Percentiles rank a stretch among this genome's conserved stretches.
Evolutionary conservation across 2,329 filamentous ascomycete species (phyloP).

Genomic region (Dothistroma pini): DNA sequence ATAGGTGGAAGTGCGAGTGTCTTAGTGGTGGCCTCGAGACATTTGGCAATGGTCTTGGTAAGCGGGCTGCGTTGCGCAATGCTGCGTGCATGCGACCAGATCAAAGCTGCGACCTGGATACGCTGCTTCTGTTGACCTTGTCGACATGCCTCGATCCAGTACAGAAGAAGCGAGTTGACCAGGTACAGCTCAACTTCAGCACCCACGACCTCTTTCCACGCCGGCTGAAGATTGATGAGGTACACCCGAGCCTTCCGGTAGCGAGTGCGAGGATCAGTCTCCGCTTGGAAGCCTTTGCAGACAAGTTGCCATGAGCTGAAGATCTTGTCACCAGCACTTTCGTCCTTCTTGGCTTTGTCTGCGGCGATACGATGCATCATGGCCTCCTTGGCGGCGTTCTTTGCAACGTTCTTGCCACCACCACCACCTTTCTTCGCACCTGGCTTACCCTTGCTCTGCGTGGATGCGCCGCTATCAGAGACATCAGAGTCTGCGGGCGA

Average conservation of each 20-base stretch:
- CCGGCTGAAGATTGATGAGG: slow-evolving; percentile 41
- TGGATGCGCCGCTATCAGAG: slow-evolving; percentile 26
- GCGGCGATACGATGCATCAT: slow-evolving; percentile 45
- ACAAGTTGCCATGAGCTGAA: slow-evolving; percentile 46
- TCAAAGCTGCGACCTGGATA: slow-evolving; percentile 44
- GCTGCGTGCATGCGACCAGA: slow-evolving; percentile 44
- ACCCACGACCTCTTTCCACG: slow-evolving; percentile 40
- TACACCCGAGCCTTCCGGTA: slow-evolving; percentile 52
- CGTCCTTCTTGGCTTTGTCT: slow-evolving; percentile 42
- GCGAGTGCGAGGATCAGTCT: slow-evolving; percentile 41
- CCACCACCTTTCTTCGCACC: slow-evolving; percentile 27
- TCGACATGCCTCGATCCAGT: slow-evolving; percentile 46
- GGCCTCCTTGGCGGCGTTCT: slow-evolving; percentile 41
- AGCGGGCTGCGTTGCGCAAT: slow-evolving; percentile 39
- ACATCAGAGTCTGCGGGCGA: slow-evolving; percentile 31
- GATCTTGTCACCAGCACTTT: slow-evolving; percentile 38
- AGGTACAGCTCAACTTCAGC: slow-evolving; percentile 50
- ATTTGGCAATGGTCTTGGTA: slow-evolving; percentile 41
- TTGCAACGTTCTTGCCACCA: slow-evolving; percentile 33
- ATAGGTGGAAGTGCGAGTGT: slow-evolving; percentile 40
- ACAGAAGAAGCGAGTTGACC: slow-evolving; percentile 46
- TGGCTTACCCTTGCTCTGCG: slow-evolving; percentile 28
- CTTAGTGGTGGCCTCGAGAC: slow-evolving; percentile 37
- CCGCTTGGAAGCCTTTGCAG: slow-evolving; percentile 48
- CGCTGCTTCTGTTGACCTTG: slow-evolving; percentile 33